Conservation (phyloP, 192 early-diverging fungal genomes). For the Gamsiella multidivaricata region DNA sequence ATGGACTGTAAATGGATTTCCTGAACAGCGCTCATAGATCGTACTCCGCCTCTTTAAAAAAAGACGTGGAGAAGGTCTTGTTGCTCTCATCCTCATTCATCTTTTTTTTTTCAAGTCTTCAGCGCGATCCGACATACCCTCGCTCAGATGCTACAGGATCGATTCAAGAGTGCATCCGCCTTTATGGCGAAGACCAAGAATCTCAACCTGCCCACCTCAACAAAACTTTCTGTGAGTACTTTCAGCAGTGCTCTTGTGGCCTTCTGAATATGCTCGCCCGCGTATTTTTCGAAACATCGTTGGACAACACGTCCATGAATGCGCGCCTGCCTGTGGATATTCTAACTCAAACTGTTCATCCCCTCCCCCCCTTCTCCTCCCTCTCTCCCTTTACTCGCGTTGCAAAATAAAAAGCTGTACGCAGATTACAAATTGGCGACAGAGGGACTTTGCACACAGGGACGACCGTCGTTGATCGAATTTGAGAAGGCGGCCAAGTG, state of each 20-base stretch:
- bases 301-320: no score
- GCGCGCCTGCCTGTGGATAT: no score
- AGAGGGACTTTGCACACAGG: constrained; percentile 45
- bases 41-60: no score
- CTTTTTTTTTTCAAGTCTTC: no score
- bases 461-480: constrained; percentile 53
- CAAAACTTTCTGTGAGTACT: constrained; percentile 25
- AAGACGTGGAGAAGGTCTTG: no score
- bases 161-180: constrained; percentile 37
- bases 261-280: background rate
- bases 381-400: background rate
- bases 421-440: constrained; percentile 55
- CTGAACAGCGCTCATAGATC: no score
- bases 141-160: constrained; percentile 29
- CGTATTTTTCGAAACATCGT: background rate
- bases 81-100: no score
- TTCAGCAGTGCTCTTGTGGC: background rate
- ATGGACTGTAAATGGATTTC: no score
- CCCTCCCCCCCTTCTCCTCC: background rate
- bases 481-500: constrained; percentile 57
- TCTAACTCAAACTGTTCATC: background rate
- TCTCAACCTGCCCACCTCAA: constrained; percentile 13
- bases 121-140: no score
- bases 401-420: constrained; percentile 35
- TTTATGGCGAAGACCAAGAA: constrained; percentile 17